Conservation (phyloP, 768 basidiomycete species). For the Russula sp. region DNA sequence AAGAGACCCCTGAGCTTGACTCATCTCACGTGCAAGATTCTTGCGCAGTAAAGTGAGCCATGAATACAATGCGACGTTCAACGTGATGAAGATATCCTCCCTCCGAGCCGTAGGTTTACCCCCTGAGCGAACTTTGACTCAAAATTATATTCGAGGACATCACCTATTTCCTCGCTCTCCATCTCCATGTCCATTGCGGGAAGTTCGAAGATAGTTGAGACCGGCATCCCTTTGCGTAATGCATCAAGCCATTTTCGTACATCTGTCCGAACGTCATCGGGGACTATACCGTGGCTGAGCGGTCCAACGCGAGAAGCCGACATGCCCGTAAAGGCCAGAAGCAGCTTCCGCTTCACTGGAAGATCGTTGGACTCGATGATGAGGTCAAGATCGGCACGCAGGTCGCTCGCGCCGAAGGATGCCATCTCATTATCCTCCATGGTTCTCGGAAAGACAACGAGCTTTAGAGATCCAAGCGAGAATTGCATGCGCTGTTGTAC, state of each 20-base stretch:
- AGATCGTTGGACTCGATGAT: conserved; percentile 49
- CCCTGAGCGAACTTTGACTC: conserved; percentile 61
- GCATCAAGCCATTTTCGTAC: conserved; percentile 57
- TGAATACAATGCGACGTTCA: conserved; percentile 78
- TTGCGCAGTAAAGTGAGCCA: conserved; percentile 79
- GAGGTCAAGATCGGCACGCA: conserved; percentile 70
- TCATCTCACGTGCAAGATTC: conserved; percentile 72
- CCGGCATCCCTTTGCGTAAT: conserved; percentile 57
- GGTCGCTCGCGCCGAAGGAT: conserved; percentile 63
- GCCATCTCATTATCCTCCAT: conserved; percentile 78
- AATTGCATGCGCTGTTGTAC: conserved; percentile 76
- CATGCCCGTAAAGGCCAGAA: conserved; percentile 73
- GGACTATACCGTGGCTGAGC: conserved; percentile 47
- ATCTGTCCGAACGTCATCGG: conserved; percentile 41
- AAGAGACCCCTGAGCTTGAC: conserved; percentile 61
- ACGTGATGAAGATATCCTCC: conserved; percentile 80
- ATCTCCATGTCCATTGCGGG: conserved; percentile 83
- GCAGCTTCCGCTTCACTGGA: conserved; percentile 60
- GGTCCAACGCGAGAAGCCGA: conserved; percentile 71
- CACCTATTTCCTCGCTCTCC: conserved; percentile 60
- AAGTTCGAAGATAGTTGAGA: conserved; percentile 74
- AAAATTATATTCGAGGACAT: conserved; percentile 64
- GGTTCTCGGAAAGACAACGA: conserved; percentile 75
- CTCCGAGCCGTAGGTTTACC: conserved; percentile 48
- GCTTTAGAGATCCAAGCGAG: conserved; percentile 56